Evolutionary conservation across 371 early-diverging fungal genomes (phyloP).

Genomic region (Syncephalis plumigaleata): DNA sequence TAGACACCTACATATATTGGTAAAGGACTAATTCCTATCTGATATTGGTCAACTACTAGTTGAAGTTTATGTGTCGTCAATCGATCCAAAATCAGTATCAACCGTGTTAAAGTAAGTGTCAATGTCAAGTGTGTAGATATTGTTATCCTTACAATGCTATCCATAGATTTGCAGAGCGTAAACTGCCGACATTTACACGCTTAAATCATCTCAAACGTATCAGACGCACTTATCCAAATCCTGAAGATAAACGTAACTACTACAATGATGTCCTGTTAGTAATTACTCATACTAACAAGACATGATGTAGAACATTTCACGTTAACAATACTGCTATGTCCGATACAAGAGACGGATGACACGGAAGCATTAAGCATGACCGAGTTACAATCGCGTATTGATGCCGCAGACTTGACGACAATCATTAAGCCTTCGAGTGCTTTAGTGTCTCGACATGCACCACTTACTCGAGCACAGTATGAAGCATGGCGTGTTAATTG

Average conservation of each 20-base stretch:
- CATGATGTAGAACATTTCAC: slow-evolving; percentile 4
- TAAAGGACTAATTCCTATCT: background rate
- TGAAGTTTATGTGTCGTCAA: slow-evolving; percentile 17
- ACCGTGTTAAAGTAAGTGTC: slow-evolving; percentile 17
- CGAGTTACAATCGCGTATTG: slow-evolving; percentile 2
- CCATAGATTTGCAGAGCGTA: slow-evolving; percentile 20
- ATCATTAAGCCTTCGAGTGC: slow-evolving; percentile 10
- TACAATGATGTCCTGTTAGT: background rate
- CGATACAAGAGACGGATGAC: slow-evolving; percentile 3
- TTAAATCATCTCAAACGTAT: slow-evolving; percentile 25
- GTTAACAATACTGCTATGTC: slow-evolving; percentile 17
- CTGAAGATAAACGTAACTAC: slow-evolving; percentile 5
- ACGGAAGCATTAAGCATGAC: too few relatives aligned
- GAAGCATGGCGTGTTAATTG: slow-evolving; percentile 35
- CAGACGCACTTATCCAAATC: slow-evolving; percentile 5
- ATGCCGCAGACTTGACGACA: background rate
- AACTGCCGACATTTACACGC: slow-evolving; percentile 15
- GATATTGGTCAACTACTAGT: slow-evolving; percentile 1
- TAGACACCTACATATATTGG: background rate
- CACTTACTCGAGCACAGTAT: slow-evolving; percentile 30
- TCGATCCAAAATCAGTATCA: slow-evolving; percentile 21
- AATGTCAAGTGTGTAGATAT: background rate
- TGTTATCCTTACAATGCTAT: background rate
- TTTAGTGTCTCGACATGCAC: slow-evolving; percentile 21
- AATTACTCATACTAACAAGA: background rate